These are phyloP conservation scores for Allium sativum DNA, from an alignment of 106 monocot species.

Conservation along the genomic window DNA sequence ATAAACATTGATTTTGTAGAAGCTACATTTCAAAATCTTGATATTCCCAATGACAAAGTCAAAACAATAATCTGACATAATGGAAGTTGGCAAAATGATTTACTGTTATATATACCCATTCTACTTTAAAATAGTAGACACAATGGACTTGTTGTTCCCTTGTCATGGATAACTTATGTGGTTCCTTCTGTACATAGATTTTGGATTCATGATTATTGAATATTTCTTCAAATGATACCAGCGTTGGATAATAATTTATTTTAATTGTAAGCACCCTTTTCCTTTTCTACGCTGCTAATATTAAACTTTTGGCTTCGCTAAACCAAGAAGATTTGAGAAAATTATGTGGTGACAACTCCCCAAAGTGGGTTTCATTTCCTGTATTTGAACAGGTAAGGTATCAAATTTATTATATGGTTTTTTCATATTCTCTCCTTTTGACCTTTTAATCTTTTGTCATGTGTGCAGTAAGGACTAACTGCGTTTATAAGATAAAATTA, in stretches of 20 bases:
- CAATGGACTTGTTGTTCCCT: not conserved
- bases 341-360: constrained; percentile 91
- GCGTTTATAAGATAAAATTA: no score
- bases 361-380: constrained; percentile 98
- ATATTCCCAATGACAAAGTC: no score
- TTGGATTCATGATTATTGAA: not conserved
- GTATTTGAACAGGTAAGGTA: constrained; percentile 73
- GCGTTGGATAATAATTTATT: not conserved
- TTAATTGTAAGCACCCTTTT: not conserved
- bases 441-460: no score
- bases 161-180: not conserved
- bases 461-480: no score
- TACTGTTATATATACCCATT: no score
- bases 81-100: no score
- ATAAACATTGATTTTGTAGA: no score
- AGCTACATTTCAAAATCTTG: no score
- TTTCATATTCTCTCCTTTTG: no score
- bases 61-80: no score
- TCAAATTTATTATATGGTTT: not conserved
- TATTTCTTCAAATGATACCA: no score
- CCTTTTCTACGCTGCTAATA: constrained; percentile 73
- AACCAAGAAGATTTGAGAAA: constrained; percentile 88
- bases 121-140: not conserved
- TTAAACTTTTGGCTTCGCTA: constrained; percentile 86
- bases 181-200: not conserved